These are phyloP conservation scores for Coprinopsis marcescibilis DNA, from an alignment of 768 basidiomycete species.

Conservation along the genomic window DNA sequence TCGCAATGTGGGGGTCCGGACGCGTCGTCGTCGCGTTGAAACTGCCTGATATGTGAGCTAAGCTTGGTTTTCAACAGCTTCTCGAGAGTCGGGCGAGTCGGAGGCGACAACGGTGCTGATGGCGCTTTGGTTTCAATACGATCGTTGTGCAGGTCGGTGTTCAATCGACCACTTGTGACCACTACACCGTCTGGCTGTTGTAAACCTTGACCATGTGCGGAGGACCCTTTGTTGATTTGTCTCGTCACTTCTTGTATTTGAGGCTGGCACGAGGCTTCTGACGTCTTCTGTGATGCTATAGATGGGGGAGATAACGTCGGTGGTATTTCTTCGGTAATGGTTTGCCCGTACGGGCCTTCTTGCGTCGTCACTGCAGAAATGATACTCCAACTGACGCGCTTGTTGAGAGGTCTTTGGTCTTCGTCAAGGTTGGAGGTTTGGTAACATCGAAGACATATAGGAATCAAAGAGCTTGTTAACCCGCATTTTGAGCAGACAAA, in stretches of 20 bases:
- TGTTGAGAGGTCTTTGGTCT: background rate
- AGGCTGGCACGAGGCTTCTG: background rate
- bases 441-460: slow-evolving; percentile 1
- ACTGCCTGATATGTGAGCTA: background rate
- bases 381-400: slow-evolving; percentile 4
- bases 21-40: slow-evolving; percentile 1
- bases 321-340: background rate
- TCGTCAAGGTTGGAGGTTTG: background rate
- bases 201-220: background rate
- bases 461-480: background rate
- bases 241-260: background rate
- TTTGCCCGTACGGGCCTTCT: background rate
- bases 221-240: background rate
- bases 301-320: background rate
- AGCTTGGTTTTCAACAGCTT: background rate
- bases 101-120: too few relatives aligned
- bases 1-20: slow-evolving; percentile 1
- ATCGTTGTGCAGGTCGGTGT: too few relatives aligned
- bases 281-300: slow-evolving; percentile 2
- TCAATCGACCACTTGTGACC: background rate
- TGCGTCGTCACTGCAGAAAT: background rate
- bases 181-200: background rate
- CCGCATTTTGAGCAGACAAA: slow-evolving; percentile 2
- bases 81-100: background rate
- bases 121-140: too few relatives aligned